Evolutionary conservation across 2,329 filamentous ascomycete species (phyloP), one percentile per base, ranked within the genome.

Genomic region (Mollisia scopiformis): DNA sequence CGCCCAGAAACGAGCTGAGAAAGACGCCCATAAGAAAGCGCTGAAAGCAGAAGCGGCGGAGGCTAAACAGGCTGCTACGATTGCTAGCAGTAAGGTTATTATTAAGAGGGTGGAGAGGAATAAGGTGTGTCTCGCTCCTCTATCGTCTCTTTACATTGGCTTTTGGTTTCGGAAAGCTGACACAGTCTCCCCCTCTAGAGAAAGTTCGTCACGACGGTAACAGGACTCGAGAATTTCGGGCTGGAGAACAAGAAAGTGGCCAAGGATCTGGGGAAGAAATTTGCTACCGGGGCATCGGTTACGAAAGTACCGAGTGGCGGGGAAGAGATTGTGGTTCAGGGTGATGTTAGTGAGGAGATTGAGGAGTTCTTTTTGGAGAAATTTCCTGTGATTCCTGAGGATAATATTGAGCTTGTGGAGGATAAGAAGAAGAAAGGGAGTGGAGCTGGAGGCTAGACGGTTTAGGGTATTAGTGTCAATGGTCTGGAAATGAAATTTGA

Each of bases 71-170:
- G 88, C 88, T 25, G 92, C 67, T 14, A 88, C 90, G 73, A 90
- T 94, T 69, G 92, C 92, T 37, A 87, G 90, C 62, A 91, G 90
- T 66, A 90, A 93, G 73, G 81, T 99, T 57, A 88, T 87, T 59
- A 97, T 99, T 79, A 97, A 97, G 84, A 91, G 95, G 27, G 95
- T 99, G 70, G 95, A 98, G 82, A 88, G 95, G 65, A 98, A 97
- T 79, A 99, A 99, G 60, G 62, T 65, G 28, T 43, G 59, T 64
- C 43, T 11, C 1, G 46, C 1, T 33, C 23, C 33, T 11, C 25
- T n/a, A 7, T 25, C 14, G 19, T 41, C 25, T 51, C 28, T 28
- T 31, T 27, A 49, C 19, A 27, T 43, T 8, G 14, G 19, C 23
- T 11, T 23, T 43, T 8, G 14, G 19, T 21, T 11, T 23, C 33